Base-by-base conservation (phyloP, 2,329 filamentous ascomycete species). In the Ilyonectria sp. region DNA sequence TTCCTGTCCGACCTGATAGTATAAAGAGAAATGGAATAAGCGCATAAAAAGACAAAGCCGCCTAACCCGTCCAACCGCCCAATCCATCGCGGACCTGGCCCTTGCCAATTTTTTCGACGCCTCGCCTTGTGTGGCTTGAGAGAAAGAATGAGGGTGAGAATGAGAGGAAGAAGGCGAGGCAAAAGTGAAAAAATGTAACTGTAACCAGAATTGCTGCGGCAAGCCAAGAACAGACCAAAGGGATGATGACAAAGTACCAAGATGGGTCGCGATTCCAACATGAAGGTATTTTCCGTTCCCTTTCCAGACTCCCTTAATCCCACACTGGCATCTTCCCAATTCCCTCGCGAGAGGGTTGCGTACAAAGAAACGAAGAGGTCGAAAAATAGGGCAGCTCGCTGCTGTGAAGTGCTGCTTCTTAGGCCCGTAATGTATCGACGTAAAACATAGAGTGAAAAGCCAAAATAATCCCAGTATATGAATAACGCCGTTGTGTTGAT, bases 401-500 rank as follows among this genome's bases (percentile, higher is more conserved):
- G 44, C 49, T 49, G 37, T 65, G 50, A 65, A 67, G 62, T 59
- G 62, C 74, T 67, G 52, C 60, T 58, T 61, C 57, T 59, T 47
- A 35, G 58, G 55, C 56, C 52, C 56, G 40, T 40, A 63, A 23
- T 65, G 61, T 69, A 64, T 65, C 33, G 62, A 68, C 57, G 59
- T 71, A 71, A 72, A 65, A 67, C 70, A 62, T 54, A n/a, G 50
- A 57, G 60, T 61, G 69, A 74, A 74, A 73, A 55, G 69, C 52
- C 46, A 73, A 67, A 69, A 62, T 67, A 67, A 73, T 54, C 70
- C 72, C 61, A 53, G 73, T 72, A 69, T 70, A 63, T 73, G 69
- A 68, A 68, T 73, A 75, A 76, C 74, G 74, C 74, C 74, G 71
- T 65, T 76, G 57, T 76, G 71, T 71, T 71, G 71, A 72, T 76